Percentiles rank a stretch among this genome's conserved stretches.
Conservation (phyloP, 1,284 basidiomycete genomes). For the Pseudozyma thailandica region DNA sequence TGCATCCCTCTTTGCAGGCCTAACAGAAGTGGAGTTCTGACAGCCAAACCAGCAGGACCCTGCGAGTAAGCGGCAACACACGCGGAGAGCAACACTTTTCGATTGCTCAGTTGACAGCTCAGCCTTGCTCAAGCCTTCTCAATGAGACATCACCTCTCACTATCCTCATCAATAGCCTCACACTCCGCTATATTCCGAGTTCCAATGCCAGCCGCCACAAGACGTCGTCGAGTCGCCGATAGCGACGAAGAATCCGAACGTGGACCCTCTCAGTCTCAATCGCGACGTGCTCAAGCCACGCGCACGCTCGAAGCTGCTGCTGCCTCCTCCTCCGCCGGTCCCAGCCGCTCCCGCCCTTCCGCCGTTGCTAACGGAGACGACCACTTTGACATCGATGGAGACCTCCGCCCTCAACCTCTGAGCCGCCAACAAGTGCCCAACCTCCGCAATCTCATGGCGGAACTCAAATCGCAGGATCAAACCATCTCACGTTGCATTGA, state of each 20-base stretch:
- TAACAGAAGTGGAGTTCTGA: conserved; percentile 11
- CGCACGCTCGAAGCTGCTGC: not conserved
- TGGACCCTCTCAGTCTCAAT: conserved; percentile 13
- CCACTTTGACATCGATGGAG: conserved; percentile 5
- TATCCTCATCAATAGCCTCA: too few species aligned
- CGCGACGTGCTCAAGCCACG: conserved; percentile 13
- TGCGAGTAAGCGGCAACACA: not conserved
- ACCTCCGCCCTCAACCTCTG: conserved; percentile 32
- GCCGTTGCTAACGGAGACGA: too few species aligned
- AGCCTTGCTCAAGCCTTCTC: not conserved
- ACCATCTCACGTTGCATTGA: conserved; percentile 26
- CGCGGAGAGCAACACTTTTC: conserved; percentile 23
- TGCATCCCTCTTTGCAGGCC: not conserved
- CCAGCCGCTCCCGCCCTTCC: conserved; percentile 3
- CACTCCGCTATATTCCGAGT: too few species aligned
- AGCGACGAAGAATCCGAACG: conserved; percentile 24
- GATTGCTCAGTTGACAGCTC: not conserved
- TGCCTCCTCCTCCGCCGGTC: conserved; percentile 11
- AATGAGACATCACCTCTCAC: not conserved
- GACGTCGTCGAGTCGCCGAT: conserved; percentile 23
- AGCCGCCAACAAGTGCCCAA: conserved; percentile 25
- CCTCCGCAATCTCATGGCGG: conserved; percentile 18
- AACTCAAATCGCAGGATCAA: conserved; percentile 25
- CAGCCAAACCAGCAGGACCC: not conserved
- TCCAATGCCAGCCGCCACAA: conserved; percentile 29